Percentiles rank a stretch among this genome's conserved stretches.
These are phyloP conservation scores for Mycena floridula DNA, from an alignment of 768 basidiomycete species.

Conservation along the genomic window DNA sequence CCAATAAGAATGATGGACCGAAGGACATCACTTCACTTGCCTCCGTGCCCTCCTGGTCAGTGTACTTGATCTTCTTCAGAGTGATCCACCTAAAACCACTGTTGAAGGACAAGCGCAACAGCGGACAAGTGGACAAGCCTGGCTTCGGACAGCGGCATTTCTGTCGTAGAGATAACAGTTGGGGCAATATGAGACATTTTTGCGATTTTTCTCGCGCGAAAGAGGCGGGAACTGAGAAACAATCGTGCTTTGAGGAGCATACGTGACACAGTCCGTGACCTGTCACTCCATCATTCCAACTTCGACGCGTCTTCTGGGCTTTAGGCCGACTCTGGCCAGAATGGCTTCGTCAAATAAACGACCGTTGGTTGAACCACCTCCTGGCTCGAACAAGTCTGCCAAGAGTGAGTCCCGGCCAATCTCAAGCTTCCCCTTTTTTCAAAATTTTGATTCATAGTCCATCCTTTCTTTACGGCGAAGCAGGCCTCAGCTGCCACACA, in stretches of 20 bases:
- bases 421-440: too few relatives aligned
- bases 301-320: background rate
- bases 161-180: constrained; percentile 45
- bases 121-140: constrained; percentile 36
- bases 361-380: too few relatives aligned
- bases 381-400: too few relatives aligned
- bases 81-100: constrained; percentile 65
- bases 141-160: constrained; percentile 49
- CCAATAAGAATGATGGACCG: background rate
- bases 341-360: background rate
- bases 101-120: background rate
- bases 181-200: too few relatives aligned
- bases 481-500: too few relatives aligned
- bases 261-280: too few relatives aligned
- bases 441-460: too few relatives aligned
- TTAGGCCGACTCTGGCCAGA: too few relatives aligned
- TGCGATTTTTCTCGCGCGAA: too few relatives aligned
- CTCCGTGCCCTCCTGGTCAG: constrained; percentile 71
- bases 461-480: constrained; percentile 28
- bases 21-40: constrained; percentile 28
- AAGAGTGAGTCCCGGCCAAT: too few relatives aligned
- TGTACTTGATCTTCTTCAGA: constrained; percentile 74
- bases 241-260: too few relatives aligned
- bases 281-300: background rate
- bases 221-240: too few relatives aligned